Percentiles rank a stretch among this genome's conserved stretches.
Evolutionary conservation across 2,329 filamentous ascomycete species (phyloP).

Genomic region (Epichloe sp.): DNA sequence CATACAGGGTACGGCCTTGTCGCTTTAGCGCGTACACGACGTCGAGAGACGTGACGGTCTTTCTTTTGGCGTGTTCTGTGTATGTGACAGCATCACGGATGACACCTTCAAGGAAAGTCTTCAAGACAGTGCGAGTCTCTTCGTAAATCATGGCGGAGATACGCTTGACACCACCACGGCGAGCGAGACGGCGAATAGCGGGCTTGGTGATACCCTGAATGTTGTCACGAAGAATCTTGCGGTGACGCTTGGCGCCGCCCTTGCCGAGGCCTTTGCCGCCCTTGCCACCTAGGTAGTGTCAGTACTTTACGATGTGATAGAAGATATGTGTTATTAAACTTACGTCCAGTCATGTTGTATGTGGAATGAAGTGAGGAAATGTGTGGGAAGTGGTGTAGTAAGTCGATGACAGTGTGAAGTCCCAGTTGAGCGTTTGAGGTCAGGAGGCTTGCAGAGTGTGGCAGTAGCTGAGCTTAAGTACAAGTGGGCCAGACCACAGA

Average conservation of each 20-base stretch:
- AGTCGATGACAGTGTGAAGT: constrained; percentile 2
- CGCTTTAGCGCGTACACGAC: constrained; percentile 57
- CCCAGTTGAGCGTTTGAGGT: constrained; percentile 5
- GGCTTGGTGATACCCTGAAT: constrained; percentile 99
- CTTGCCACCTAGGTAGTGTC: constrained; percentile 63
- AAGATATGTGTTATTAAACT: constrained; percentile 24
- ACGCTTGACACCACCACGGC: constrained; percentile 99
- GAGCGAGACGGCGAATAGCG: constrained; percentile 92
- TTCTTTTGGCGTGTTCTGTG: constrained; percentile 70
- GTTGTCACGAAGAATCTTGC: constrained; percentile 99
- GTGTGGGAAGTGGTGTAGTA: constrained; percentile 2
- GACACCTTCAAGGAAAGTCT: constrained; percentile 65
- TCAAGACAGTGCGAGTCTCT: constrained; percentile 64
- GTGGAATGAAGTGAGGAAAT: constrained; percentile 7
- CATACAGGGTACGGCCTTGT: constrained; percentile 67
- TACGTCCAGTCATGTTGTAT: constrained; percentile 58
- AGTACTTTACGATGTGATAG: constrained; percentile 18
- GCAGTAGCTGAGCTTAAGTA: constrained; percentile 26
- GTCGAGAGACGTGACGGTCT: constrained; percentile 60
- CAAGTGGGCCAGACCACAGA: constrained; percentile 23
- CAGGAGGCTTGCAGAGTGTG: constrained; percentile 12
- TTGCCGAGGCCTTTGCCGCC: constrained; percentile 97
- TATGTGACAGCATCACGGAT: constrained; percentile 68
- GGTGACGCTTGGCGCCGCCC: constrained; percentile 96
- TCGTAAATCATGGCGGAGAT: constrained; percentile 90